These are phyloP conservation scores for Sporothrix dimorphospora DNA, from an alignment of 2,329 filamentous ascomycete species.

Conservation along the genomic window DNA sequence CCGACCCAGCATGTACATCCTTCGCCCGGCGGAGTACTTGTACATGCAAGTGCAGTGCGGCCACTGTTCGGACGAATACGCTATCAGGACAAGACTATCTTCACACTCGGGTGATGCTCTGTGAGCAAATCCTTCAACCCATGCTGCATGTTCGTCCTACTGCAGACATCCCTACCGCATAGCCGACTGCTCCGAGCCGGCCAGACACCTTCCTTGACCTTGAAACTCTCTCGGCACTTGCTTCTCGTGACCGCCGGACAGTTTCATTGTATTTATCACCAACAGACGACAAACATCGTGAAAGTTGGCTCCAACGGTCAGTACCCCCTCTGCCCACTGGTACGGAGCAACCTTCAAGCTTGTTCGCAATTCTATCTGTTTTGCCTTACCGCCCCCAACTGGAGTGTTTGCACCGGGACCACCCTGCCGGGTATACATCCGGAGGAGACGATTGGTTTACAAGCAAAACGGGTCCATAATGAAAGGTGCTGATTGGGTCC, in stretches of 20 bases:
- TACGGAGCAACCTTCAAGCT: neutral
- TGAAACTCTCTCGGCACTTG: neutral
- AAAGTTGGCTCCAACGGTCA: neutral
- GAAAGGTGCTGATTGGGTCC: neutral
- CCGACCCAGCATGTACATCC: conserved; percentile 9
- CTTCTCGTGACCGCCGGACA: neutral
- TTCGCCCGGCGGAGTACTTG: conserved; percentile 1
- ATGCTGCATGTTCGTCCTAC: neutral
- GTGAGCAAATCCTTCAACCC: neutral
- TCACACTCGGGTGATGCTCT: neutral
- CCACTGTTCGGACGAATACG: conserved; percentile 5
- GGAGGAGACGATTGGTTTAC: neutral
- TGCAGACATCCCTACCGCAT: neutral
- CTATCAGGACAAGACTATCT: neutral
- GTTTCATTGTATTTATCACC: neutral
- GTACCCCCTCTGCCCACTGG: neutral
- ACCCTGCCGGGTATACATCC: neutral
- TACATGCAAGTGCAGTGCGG: neutral
- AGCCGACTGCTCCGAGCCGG: neutral
- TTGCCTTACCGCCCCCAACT: conserved; percentile 1
- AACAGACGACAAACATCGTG: neutral
- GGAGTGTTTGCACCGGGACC: neutral
- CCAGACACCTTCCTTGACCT: neutral
- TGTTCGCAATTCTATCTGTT: neutral
- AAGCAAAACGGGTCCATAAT: neutral